A percentile compares a stretch with the other conserved stretches of the same genome.
phyloP scores from a whole-genome alignment of 805 yeast genomes.

The Kluyveromyces starmeri region DNA sequence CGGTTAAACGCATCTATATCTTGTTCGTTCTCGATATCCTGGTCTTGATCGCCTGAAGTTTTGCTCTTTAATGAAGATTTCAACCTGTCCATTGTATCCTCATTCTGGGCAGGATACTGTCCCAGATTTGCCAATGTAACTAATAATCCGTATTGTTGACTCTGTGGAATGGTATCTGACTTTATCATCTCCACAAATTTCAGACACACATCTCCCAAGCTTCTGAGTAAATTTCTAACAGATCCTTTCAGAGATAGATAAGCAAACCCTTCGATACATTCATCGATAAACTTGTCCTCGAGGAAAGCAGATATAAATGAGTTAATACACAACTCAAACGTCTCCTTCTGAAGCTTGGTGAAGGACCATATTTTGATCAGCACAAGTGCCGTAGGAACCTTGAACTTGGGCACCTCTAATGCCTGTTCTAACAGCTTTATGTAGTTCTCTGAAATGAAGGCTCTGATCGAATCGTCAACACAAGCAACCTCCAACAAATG shows the following conservation, averaged over 20 bases:
- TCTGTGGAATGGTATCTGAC: constrained; percentile 8
- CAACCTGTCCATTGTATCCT: constrained; percentile 6
- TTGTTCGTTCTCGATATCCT: constrained; percentile 13
- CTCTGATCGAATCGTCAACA: constrained; percentile 42
- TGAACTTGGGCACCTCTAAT: constrained; percentile 20
- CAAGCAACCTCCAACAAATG: constrained; percentile 38
- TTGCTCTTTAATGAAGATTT: constrained; percentile 24
- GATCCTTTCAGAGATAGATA: constrained; percentile 37
- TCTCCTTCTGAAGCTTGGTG: constrained; percentile 29
- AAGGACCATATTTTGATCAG: constrained; percentile 52
- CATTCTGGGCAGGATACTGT: constrained; percentile 13
- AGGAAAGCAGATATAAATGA: constrained; percentile 18
- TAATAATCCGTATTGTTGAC: constrained; percentile 27
- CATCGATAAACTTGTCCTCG: constrained; percentile 8
- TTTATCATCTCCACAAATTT: constrained; percentile 22
- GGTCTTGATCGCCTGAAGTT: constrained; percentile 13
- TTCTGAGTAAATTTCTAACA: constrained; percentile 31
- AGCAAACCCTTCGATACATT: constrained; percentile 40
- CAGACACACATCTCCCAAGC: constrained; percentile 30
- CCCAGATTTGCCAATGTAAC: constrained; percentile 30
- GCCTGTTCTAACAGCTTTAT: constrained; percentile 33
- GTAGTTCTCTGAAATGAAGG: constrained; percentile 38
- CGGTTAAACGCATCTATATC: constrained; percentile 16
- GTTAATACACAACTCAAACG: constrained; percentile 28
- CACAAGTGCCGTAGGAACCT: constrained; percentile 35